Evolutionary conservation across 108 stramenopile genomes (phyloP), one percentile per base, ranked within the genome.

Genomic region (Ochromonas danica): DNA sequence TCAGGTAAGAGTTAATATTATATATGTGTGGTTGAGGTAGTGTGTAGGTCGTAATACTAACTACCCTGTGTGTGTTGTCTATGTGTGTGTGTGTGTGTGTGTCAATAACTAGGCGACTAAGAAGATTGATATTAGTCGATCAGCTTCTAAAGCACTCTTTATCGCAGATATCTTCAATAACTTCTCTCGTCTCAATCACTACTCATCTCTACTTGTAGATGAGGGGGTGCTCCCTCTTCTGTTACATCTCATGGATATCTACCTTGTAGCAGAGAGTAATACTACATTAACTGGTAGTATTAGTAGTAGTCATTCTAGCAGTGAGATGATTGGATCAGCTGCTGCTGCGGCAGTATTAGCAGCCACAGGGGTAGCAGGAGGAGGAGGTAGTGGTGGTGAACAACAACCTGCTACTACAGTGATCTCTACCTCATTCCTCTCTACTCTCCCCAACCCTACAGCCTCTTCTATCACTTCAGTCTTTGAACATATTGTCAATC

Each of bases 191-290:
- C 6, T 75, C 6, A 28, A 38, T 41, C 3, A 6, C 22, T 75
- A 33, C 72, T 28, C 51, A 6, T 27, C 72, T 27, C 17, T 75
- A 6, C 72, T 75, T 75, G 36, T 17, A 35, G 72, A 75, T 33
- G 72, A 75, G 25, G 72, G 72, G 41, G 31, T 75, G 10, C 17
- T 75, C 22, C 72, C 72, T 6, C 22, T 75, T 27, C 40, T 75
- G 38, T 57, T 75, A 36, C 51, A 45, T 36, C 3, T 75, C 10
- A 57, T 75, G 72, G 72, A 75, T 22, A n/a, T n/a, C n/a, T n/a
- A n/a, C n/a, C n/a, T n/a, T n/a, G n/a, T n/a, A n/a, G n/a, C n/a
- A n/a, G n/a, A n/a, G n/a, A n/a, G n/a, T n/a, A n/a, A n/a, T n/a
- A n/a, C n/a, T n/a, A n/a, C n/a, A n/a, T n/a, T n/a, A n/a, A n/a